Percentiles rank a stretch among this genome's conserved stretches.
Conservation (phyloP, 768 basidiomycete genomes). For the Mycena kentingensis region DNA sequence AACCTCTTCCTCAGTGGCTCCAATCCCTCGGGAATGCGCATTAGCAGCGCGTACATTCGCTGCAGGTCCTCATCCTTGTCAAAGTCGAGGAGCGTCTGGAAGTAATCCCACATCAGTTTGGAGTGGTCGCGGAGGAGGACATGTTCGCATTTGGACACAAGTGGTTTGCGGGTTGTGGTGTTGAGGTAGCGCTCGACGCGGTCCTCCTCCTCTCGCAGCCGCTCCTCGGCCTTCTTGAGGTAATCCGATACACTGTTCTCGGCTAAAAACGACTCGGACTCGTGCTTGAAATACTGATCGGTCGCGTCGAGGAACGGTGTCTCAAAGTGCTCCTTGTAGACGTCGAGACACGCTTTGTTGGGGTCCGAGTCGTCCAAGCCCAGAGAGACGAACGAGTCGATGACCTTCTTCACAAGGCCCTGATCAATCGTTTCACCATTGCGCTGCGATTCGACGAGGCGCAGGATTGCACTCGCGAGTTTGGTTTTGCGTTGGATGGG, state of each 20-base stretch:
- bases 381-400: slow-evolving; percentile 93
- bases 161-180: slow-evolving; percentile 80
- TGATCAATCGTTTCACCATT: slow-evolving; percentile 95
- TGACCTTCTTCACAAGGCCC: slow-evolving; percentile 88
- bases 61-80: slow-evolving; percentile 95
- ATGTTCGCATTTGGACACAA: slow-evolving; percentile 84
- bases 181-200: slow-evolving; percentile 93
- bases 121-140: slow-evolving; percentile 88
- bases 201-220: slow-evolving; percentile 92
- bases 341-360: slow-evolving; percentile 89
- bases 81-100: slow-evolving; percentile 85
- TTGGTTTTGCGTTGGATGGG: slow-evolving; percentile 84
- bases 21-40: slow-evolving; percentile 86
- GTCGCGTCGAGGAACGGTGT: slow-evolving; percentile 85
- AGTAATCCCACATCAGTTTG: slow-evolving; percentile 88
- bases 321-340: slow-evolving; percentile 92
- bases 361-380: slow-evolving; percentile 91
- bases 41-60: slow-evolving; percentile 91
- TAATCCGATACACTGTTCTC: slow-evolving; percentile 92
- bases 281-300: slow-evolving; percentile 87
- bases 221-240: slow-evolving; percentile 90
- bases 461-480: slow-evolving; percentile 83
- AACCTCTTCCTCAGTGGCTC: slow-evolving; percentile 91
- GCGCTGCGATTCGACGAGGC: slow-evolving; percentile 89
- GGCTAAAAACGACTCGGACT: slow-evolving; percentile 88